These are phyloP conservation scores for Euclidium syriacum DNA, from an alignment of 345 rosid genomes.

Conservation along the genomic window DNA sequence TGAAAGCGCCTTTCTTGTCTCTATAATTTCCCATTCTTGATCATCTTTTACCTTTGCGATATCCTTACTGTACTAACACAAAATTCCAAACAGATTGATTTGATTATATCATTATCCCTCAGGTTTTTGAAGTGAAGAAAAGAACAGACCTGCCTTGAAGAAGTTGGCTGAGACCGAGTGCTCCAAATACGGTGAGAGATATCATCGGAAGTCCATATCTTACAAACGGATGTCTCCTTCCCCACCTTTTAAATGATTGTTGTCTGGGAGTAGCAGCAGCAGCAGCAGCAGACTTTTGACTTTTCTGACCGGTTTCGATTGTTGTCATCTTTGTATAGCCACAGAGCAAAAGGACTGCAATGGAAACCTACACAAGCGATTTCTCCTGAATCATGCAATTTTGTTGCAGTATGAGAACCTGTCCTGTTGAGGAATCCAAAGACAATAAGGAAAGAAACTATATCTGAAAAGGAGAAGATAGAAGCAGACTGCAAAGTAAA, in stretches of 20 bases:
- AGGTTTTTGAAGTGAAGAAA: neutral
- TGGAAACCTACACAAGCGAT: too few species aligned
- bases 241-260: constrained; percentile 65
- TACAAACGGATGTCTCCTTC: constrained; percentile 75
- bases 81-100: neutral
- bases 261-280: constrained; percentile 15
- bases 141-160: constrained; percentile 82
- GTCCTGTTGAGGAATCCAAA: too few species aligned
- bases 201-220: constrained; percentile 97
- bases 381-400: too few species aligned
- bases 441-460: too few species aligned
- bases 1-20: constrained; percentile 71
- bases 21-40: constrained; percentile 85
- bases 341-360: constrained; percentile 15
- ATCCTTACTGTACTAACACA: constrained; percentile 72
- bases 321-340: constrained; percentile 31
- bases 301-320: constrained; percentile 19
- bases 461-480: too few species aligned
- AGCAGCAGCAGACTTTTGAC: constrained; percentile 21
- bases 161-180: constrained; percentile 81
- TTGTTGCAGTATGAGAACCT: too few species aligned
- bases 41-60: constrained; percentile 82
- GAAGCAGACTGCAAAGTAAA: too few species aligned
- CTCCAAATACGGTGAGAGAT: constrained; percentile 77
- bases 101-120: neutral